These are phyloP conservation scores for Scenedesmus sp. DNA, from an alignment of 163 green algal species.

Conservation along the genomic window DNA sequence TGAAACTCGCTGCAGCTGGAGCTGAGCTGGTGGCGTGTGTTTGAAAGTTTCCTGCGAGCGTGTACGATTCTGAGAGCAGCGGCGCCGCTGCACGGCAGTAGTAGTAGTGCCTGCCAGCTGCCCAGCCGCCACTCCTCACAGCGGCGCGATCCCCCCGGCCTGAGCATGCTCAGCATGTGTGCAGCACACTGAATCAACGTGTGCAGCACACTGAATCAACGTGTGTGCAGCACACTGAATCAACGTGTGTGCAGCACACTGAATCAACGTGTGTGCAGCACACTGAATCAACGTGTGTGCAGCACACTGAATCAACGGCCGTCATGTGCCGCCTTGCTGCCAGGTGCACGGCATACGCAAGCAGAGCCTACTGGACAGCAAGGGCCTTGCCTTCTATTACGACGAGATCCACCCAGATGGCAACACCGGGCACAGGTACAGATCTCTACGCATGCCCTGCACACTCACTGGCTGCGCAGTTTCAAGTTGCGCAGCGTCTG, in stretches of 20 bases:
- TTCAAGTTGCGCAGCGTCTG: too few species aligned
- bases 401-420: constrained; percentile 53
- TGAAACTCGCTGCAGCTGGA: background rate
- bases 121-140: background rate
- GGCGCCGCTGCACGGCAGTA: too few species aligned
- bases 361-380: background rate
- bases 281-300: background rate
- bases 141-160: too few species aligned
- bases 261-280: background rate
- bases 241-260: background rate
- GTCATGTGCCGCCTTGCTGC: background rate
- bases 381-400: constrained; percentile 49
- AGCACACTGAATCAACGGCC: background rate
- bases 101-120: too few species aligned
- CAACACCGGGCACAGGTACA: constrained; percentile 45
- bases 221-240: background rate
- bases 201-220: background rate
- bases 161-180: background rate
- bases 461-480: too few species aligned
- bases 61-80: background rate
- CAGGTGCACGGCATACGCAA: constrained; percentile 25
- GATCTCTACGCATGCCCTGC: background rate
- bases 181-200: background rate
- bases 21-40: background rate
- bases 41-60: background rate